Evolutionary conservation across 2,329 filamentous ascomycete species (phyloP).

Genomic region (Aplosporella prunicola): DNA sequence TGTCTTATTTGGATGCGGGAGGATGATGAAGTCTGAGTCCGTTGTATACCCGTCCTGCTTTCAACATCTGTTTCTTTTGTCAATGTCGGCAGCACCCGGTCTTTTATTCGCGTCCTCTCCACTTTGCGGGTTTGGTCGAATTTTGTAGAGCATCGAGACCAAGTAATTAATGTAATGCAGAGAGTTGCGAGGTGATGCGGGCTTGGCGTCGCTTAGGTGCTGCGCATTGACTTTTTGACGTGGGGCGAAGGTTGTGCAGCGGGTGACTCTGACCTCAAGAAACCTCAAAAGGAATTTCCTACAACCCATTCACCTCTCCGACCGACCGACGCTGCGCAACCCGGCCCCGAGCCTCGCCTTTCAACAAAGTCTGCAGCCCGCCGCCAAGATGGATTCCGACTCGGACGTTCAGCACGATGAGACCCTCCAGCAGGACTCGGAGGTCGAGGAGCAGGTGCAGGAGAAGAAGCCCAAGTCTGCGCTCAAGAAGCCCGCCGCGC

Average conservation of each 20-base stretch:
- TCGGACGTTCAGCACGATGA: conserved; percentile 32
- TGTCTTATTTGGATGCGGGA: too few species aligned
- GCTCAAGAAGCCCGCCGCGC: conserved; percentile 66
- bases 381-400: conserved; percentile 31
- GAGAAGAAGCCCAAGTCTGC: conserved; percentile 57
- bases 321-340: conserved; percentile 1
- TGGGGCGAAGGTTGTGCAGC: background rate
- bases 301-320: conserved; percentile 1
- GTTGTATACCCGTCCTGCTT: conserved; percentile 12
- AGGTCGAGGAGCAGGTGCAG: conserved; percentile 63
- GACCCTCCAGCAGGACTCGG: conserved; percentile 52
- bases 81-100: too few species aligned
- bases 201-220: conserved; percentile 6
- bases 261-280: conserved; percentile 9
- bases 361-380: background rate
- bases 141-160: too few species aligned
- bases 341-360: conserved; percentile 1
- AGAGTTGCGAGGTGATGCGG: too few species aligned
- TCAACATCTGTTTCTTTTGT: conserved; percentile 6
- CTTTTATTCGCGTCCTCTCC: too few species aligned
- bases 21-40: too few species aligned
- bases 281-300: conserved; percentile 1
- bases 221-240: too few species aligned
- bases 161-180: too few species aligned
- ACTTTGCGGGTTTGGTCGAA: too few species aligned